phyloP scores from a whole-genome alignment of 768 basidiomycete species.

The Mycena floridula region DNA sequence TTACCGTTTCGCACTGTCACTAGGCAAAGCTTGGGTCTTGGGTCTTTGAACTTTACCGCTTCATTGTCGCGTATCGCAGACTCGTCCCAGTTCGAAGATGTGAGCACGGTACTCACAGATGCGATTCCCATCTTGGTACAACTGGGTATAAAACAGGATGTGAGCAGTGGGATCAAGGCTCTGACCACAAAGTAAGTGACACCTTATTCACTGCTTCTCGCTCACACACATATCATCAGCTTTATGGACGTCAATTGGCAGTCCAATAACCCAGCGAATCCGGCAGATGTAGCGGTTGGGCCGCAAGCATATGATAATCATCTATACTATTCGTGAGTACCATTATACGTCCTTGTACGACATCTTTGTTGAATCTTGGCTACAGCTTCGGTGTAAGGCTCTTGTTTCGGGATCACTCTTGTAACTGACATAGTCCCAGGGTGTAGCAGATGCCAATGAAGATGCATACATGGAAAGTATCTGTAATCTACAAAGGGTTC shows the following conservation, averaged over 20 bases:
- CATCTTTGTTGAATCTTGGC: slow-evolving; percentile 4
- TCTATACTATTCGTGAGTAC: slow-evolving; percentile 63
- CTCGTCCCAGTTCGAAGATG: slow-evolving; percentile 20
- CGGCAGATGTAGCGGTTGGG: slow-evolving; percentile 59
- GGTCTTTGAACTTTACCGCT: neutral
- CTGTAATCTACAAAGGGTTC: slow-evolving; percentile 50
- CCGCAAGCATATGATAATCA: slow-evolving; percentile 77
- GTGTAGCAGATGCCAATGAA: slow-evolving; percentile 60
- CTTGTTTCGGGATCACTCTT: neutral
- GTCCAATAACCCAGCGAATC: slow-evolving; percentile 60
- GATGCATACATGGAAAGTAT: slow-evolving; percentile 59
- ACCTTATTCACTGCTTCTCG: neutral
- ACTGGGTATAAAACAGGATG: too few species aligned
- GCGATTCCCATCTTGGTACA: slow-evolving; percentile 30
- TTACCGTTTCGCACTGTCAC: slow-evolving; percentile 29
- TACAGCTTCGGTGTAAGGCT: slow-evolving; percentile 52
- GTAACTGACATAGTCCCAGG: slow-evolving; percentile 29
- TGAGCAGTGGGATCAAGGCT: slow-evolving; percentile 5
- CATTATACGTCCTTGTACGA: neutral
- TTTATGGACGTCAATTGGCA: slow-evolving; percentile 86
- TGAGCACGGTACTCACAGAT: slow-evolving; percentile 23
- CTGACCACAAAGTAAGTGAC: slow-evolving; percentile 32
- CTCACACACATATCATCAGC: slow-evolving; percentile 25
- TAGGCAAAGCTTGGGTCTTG: neutral
- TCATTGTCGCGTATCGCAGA: slow-evolving; percentile 4